A percentile compares a stretch with the other conserved stretches of the same genome.
Conservation (phyloP, 192 early-diverging fungal species). For the Coemansia sp. region DNA sequence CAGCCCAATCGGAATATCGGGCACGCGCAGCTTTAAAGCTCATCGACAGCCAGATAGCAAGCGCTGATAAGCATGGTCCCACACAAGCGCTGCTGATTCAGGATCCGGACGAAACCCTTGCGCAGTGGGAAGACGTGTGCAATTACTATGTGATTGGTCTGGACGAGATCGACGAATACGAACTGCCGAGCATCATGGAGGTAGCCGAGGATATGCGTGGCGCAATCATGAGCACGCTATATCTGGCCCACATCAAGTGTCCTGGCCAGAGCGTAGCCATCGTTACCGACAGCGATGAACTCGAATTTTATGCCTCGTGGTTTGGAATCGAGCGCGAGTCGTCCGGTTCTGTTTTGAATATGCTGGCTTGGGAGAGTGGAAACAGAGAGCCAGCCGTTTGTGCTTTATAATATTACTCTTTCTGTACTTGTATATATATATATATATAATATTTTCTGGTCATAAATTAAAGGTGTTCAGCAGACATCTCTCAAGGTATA, state of each 20-base stretch:
- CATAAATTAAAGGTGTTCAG: too few relatives aligned
- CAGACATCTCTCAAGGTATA: too few relatives aligned
- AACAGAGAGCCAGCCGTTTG: not conserved
- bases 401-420: too few relatives aligned
- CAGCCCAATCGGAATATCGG: not conserved
- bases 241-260: constrained; percentile 8
- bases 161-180: constrained; percentile 22
- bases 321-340: constrained; percentile 23
- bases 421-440: too few relatives aligned
- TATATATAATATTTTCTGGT: too few relatives aligned
- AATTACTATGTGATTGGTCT: constrained; percentile 5
- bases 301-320: constrained; percentile 45
- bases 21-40: constrained; percentile 8
- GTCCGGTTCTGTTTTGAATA: not conserved
- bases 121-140: constrained; percentile 25
- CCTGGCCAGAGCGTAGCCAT: constrained; percentile 9
- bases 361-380: not conserved
- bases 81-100: not conserved
- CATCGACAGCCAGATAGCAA: not conserved
- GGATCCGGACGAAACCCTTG: not conserved
- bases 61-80: not conserved
- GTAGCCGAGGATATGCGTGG: constrained; percentile 30
- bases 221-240: constrained; percentile 23
- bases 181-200: constrained; percentile 31
- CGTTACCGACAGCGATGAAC: constrained; percentile 34